Evolutionary conservation across 768 basidiomycete genomes (phyloP).

Genomic region (Naganishia friedmannii): DNA sequence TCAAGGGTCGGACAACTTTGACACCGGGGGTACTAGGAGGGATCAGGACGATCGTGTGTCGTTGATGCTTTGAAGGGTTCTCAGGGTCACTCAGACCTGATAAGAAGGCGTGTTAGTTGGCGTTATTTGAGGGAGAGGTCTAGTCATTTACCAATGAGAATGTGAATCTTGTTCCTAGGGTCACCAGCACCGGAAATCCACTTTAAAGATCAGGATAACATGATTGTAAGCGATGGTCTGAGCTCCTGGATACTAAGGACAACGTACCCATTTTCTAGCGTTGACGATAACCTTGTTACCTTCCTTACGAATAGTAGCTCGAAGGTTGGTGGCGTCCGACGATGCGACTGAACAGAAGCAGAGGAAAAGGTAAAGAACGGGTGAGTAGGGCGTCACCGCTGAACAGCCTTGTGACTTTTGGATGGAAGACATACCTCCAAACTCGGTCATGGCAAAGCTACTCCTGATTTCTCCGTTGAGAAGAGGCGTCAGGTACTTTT

Average conservation of each 20-base stretch:
- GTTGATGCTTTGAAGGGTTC: constrained; percentile 70
- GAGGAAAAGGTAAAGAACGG: not conserved
- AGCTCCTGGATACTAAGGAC: not conserved
- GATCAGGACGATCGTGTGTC: constrained; percentile 94
- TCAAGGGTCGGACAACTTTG: constrained; percentile 85
- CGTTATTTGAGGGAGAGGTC: not conserved
- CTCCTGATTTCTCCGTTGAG: constrained; percentile 83
- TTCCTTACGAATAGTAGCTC: constrained; percentile 76
- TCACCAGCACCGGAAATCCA: constrained; percentile 98
- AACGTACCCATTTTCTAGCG: constrained; percentile 87
- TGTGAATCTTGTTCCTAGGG: constrained; percentile 79
- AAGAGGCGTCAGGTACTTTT: constrained; percentile 81
- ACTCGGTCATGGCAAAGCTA: constrained; percentile 96
- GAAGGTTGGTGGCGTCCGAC: constrained; percentile 86
- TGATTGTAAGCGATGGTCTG: not conserved
- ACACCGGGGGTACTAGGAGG: constrained; percentile 82
- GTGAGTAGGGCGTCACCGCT: not conserved
- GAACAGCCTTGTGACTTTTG: not conserved
- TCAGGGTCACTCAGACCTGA: constrained; percentile 65
- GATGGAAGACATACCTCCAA: constrained; percentile 60
- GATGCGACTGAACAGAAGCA: constrained; percentile 66
- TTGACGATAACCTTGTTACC: constrained; percentile 87
- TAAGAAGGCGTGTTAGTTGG: not conserved
- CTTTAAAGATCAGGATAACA: constrained; percentile 52
- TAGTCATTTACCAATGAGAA: constrained; percentile 77